These are phyloP conservation scores for Mycosarcoma maydis DNA, from an alignment of 1,284 basidiomycete genomes.

Conservation along the genomic window DNA sequence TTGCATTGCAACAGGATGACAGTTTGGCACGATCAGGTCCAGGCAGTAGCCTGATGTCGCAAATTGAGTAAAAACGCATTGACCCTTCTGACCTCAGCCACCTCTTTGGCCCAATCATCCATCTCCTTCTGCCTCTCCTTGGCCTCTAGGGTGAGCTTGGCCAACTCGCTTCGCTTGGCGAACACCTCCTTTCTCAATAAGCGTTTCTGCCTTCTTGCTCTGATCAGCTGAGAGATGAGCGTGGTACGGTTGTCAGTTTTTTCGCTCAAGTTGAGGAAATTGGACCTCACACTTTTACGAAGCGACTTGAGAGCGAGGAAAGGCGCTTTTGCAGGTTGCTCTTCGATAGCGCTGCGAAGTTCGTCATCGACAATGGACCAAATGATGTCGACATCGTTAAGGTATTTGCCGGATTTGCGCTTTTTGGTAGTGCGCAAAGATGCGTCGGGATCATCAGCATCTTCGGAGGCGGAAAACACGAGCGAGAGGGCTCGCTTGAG, in stretches of 20 bases:
- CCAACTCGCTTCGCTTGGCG: slow-evolving; percentile 21
- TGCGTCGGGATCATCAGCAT: slow-evolving; percentile 13
- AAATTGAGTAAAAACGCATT: slow-evolving; percentile 30
- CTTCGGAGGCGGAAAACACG: slow-evolving; percentile 28
- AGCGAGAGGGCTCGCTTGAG: slow-evolving; percentile 41
- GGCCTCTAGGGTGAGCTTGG: slow-evolving; percentile 13
- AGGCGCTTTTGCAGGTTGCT: slow-evolving; percentile 44
- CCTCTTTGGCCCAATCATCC: slow-evolving; percentile 29
- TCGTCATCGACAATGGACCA: slow-evolving; percentile 49
- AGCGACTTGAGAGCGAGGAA: slow-evolving; percentile 38
- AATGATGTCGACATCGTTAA: slow-evolving; percentile 50
- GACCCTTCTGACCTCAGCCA: slow-evolving; percentile 23
- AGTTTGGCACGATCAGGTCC: slow-evolving; percentile 8
- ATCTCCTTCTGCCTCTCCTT: slow-evolving; percentile 40
- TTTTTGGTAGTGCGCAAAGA: slow-evolving; percentile 3
- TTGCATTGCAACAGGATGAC: background rate
- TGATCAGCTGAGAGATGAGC: slow-evolving; percentile 32
- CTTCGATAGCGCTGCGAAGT: slow-evolving; percentile 35
- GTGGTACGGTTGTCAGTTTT: slow-evolving; percentile 40
- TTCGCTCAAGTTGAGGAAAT: slow-evolving; percentile 36
- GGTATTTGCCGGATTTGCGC: slow-evolving; percentile 38
- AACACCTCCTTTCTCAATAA: slow-evolving; percentile 34
- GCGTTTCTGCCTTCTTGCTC: slow-evolving; percentile 38
- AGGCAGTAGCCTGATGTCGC: slow-evolving; percentile 18
- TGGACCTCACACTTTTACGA: slow-evolving; percentile 29